Base-by-base conservation (phyloP, 179 eudicot genomes). In the Corrigiola litoralis region DNA sequence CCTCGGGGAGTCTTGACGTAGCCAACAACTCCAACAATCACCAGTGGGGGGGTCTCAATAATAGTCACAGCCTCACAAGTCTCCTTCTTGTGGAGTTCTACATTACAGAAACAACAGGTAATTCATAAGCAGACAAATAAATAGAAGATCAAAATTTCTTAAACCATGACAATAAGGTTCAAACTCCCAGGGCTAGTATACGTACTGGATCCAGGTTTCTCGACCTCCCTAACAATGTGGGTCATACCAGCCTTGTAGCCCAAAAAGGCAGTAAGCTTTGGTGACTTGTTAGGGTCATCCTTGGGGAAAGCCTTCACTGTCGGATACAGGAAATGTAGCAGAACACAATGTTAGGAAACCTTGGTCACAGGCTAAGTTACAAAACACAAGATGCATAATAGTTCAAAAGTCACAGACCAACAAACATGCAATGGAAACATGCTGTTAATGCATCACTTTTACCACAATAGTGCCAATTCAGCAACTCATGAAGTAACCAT, bases 161-260 rank as follows among this genome's bases (percentile, higher is more conserved):
- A 8, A 59, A 18, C 8, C 24, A 16, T 0, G 0, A 21, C 3
- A 2, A 25, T 3, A 2, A 5, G 1, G 2, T 0, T 23, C 1
- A 7, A 21, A 5, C 4, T n/a, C n/a, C n/a, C n/a, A n/a, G n/a
- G n/a, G n/a, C n/a, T n/a, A n/a, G n/a, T n/a, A n/a, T 2, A 59
- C 87, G 72, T 64, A 90, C 97, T 90, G 69, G 97, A 90, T 31
- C 97, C 97, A 1, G 97, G 97, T 72, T 90, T 90, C 37, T 90
- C 97, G 9, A 90, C 97, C 68, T 90, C 97, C 61, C 95, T 80
- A 33, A 90, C 92, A 74, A 90, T 86, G 68, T 90, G 97, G 8
- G 97, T 86, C 97, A 90, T 90, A 50, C 97, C 97, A 73, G 97
- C 92, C 73, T 90, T 90, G 87, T 90, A 88, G 2, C 97, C 97